These are phyloP conservation scores for Xylaria flabelliformis DNA, from an alignment of 495 filamentous ascomycete species.

Conservation along the genomic window DNA sequence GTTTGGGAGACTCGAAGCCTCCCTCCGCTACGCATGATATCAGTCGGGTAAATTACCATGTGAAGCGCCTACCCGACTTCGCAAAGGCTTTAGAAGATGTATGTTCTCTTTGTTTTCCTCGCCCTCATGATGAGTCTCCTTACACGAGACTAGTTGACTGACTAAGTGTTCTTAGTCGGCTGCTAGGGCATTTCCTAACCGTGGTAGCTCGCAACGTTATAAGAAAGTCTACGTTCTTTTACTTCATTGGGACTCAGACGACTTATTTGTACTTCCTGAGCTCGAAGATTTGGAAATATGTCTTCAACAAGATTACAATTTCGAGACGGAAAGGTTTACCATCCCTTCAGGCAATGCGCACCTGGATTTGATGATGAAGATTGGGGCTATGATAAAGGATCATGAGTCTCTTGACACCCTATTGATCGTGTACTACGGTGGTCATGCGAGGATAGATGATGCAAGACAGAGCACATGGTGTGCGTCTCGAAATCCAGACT, in stretches of 20 bases:
- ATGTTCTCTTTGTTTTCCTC: slow-evolving; percentile 23
- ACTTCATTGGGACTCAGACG: slow-evolving; percentile 62
- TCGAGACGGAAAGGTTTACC: slow-evolving; percentile 54
- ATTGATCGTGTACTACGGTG: slow-evolving; percentile 61
- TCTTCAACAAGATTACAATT: slow-evolving; percentile 55
- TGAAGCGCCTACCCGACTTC: slow-evolving; percentile 56
- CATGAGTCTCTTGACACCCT: slow-evolving; percentile 56
- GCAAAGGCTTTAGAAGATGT: slow-evolving; percentile 56
- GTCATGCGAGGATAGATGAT: slow-evolving; percentile 60
- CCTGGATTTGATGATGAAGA: slow-evolving; percentile 55
- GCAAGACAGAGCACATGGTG: slow-evolving; percentile 61
- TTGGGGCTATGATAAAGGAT: slow-evolving; percentile 57
- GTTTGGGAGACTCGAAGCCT: slow-evolving; percentile 45
- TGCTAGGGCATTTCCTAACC: slow-evolving; percentile 57
- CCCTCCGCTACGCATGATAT: slow-evolving; percentile 57
- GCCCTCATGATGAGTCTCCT: background rate
- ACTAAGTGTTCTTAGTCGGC: slow-evolving; percentile 47
- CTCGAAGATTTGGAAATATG: slow-evolving; percentile 57
- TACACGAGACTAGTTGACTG: background rate
- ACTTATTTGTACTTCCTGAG: slow-evolving; percentile 59
- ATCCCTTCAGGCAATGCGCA: slow-evolving; percentile 60
- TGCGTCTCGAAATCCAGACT: slow-evolving; percentile 50
- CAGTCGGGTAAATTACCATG: slow-evolving; percentile 59
- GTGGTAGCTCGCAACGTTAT: slow-evolving; percentile 53
- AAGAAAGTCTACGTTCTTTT: slow-evolving; percentile 58